phyloP scores from a whole-genome alignment of 306 rosid species.

The Cyclanthera cordifolia region DNA sequence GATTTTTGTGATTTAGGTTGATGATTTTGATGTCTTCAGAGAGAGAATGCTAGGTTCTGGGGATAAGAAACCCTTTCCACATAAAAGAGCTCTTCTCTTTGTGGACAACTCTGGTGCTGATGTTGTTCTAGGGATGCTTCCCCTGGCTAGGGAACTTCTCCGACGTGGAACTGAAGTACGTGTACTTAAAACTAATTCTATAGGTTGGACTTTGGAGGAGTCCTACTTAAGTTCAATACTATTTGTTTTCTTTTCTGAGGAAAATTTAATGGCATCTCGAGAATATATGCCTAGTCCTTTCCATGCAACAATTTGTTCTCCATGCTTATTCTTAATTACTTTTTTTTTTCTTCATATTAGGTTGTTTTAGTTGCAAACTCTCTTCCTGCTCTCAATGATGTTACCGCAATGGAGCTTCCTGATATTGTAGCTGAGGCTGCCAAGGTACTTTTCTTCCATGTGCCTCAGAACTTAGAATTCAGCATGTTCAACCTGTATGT shows the following conservation, averaged over 20 bases:
- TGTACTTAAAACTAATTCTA: not conserved
- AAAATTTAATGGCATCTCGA: not conserved
- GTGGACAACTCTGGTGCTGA: constrained; percentile 98
- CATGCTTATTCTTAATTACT: not conserved
- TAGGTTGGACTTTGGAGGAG: not conserved
- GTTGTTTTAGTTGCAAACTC: constrained; percentile 96
- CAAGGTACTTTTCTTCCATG: constrained; percentile 47
- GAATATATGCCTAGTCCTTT: not conserved
- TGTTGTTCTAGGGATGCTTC: constrained; percentile 96
- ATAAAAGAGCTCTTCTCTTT: constrained; percentile 78
- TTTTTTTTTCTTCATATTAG: too few relatives aligned
- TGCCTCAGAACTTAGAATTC: not conserved
- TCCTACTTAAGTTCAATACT: not conserved
- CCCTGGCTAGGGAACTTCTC: constrained; percentile 92
- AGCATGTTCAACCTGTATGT: not conserved
- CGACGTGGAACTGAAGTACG: constrained; percentile 91
- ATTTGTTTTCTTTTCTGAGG: not conserved
- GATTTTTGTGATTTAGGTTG: constrained; percentile 49
- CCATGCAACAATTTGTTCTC: not conserved
- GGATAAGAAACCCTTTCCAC: constrained; percentile 44
- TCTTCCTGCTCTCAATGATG: constrained; percentile 88
- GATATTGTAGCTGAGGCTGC: constrained; percentile 97
- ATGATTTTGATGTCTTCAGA: constrained; percentile 71
- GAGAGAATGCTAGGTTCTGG: constrained; percentile 67
- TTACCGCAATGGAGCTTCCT: constrained; percentile 95